Evolutionary conservation across 2,329 filamentous ascomycete species (phyloP), one percentile per base, ranked within the genome.

Genomic region (Aureobasidium vineae): DNA sequence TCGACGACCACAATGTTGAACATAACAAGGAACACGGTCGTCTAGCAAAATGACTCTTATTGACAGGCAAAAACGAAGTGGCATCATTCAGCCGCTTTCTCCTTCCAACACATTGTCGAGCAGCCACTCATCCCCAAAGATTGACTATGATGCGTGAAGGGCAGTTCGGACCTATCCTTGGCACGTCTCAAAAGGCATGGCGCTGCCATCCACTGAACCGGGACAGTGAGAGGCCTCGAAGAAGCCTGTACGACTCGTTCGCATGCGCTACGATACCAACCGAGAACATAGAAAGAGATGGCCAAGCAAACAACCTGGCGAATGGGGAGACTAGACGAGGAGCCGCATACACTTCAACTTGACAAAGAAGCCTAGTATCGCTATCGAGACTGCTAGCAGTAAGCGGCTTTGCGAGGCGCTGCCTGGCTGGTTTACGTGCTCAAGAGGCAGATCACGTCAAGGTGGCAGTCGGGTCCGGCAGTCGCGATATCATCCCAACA

Each of bases 361-460:
- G 1, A 8, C 19, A 2, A 5, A 1, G 11, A 1, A 28, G 38
- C 15, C 54, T 43, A 28, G 36, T 5, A 26, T 19, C 21, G 3
- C 3, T 1, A 16, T 41, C 11, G 15, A 13, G 38, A 28, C 38
- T 57, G 7, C 26, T 2, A 8, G 15, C 16, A 5, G 10, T 31
- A 15, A 31, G 15, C 3, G 21, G 16, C 36, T 36, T 8, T 2
- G 3, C 10, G 10, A 59, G 19, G 26, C 10, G 40, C 26, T 13
- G 5, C 15, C 41, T 33, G 56, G 40, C 5, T 21, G 5, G 4
- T 33, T 19, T 23, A 11, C 15, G 40, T 59, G 56, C 49, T 52
- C 21, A 21, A 45, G 38, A 43, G 19, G 40, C 19, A 45, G 56
- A 59, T 47, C 56, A 59, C 56, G 40, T 59, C 40, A 45, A 45